These are phyloP conservation scores for Gymnopilus junonius DNA, from an alignment of 768 basidiomycete genomes.

Conservation along the genomic window DNA sequence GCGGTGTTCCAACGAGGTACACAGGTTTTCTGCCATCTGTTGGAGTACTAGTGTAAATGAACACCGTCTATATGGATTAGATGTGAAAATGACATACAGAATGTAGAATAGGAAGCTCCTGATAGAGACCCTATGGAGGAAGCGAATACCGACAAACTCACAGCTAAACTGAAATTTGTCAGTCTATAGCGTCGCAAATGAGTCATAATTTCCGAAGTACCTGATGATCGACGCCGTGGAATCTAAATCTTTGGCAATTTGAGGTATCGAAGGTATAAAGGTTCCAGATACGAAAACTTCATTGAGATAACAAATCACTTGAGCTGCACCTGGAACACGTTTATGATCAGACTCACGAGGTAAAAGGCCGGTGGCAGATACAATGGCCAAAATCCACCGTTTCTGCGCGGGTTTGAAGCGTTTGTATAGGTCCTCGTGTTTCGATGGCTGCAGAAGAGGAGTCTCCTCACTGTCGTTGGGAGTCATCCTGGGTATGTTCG, in stretches of 20 bases:
- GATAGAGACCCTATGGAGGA: slow-evolving; percentile 31
- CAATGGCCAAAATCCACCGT: slow-evolving; percentile 18
- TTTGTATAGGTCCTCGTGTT: slow-evolving; percentile 21
- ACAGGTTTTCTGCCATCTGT: slow-evolving; percentile 65
- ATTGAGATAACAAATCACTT: background rate
- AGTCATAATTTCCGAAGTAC: slow-evolving; percentile 1
- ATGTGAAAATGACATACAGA: slow-evolving; percentile 26
- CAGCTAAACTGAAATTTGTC: slow-evolving; percentile 23
- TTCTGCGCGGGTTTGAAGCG: slow-evolving; percentile 22
- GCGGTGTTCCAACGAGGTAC: slow-evolving; percentile 63
- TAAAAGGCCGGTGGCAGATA: slow-evolving; percentile 18
- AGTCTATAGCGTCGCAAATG: background rate
- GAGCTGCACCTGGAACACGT: background rate
- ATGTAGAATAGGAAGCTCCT: slow-evolving; percentile 39
- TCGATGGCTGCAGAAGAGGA: slow-evolving; percentile 6
- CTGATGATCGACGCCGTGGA: slow-evolving; percentile 24
- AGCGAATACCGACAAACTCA: slow-evolving; percentile 37
- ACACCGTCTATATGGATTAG: background rate
- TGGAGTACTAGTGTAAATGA: background rate
- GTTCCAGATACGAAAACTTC: slow-evolving; percentile 26
- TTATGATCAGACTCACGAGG: slow-evolving; percentile 11
- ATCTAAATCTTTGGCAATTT: slow-evolving; percentile 27
- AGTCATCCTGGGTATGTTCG: background rate
- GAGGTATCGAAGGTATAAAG: slow-evolving; percentile 30
- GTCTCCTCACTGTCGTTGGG: slow-evolving; percentile 10